Base-by-base conservation (phyloP, 1,284 basidiomycete genomes). In the Porodaedalea pini region DNA sequence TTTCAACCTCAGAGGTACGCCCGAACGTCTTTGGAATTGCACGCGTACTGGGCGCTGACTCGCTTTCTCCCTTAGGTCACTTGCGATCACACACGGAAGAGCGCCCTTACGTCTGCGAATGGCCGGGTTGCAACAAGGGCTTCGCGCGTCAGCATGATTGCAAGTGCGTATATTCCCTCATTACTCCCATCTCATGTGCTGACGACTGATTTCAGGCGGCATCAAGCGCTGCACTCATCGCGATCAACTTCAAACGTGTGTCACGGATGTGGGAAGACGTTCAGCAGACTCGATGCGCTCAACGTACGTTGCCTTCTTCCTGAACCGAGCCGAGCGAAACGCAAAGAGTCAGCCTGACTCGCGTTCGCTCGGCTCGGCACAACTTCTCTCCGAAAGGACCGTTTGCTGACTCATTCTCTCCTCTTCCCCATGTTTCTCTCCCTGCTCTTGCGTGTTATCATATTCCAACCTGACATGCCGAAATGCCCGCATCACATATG, bases 131-230 rank as follows among this genome's bases (percentile, higher is more conserved):
- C 71, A 90, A 89, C 66, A 97, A 97, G 69, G 87, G 92, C 23
- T 97, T 97, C 69, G 94, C 94, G 34, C 82, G 94, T 47, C 92
- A 94, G 70, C 94, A 97, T 71, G 94, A 98, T 71, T 96, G 94
- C 87, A 96, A 96, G 84, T 91, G 76, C 64, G 88, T 82, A 4
- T 47, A 41, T 36, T 58, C 36, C 50, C 59, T 41, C 43, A 19
- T 32, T 47, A 31, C 21, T 31, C 36, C 32, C 15, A 31, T 29
- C 21, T 32, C 7, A 49, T 37, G 19, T 62, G 65, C 61, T 55
- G 54, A 63, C 61, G 32, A 34, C 36, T 49, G 49, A 15, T 51
- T 32, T 56, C 47, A 90, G 88, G 68, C 85, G 90, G 40, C 93
- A 94, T 70, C 90, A 93, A 74, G 86, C 89, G 7, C 76, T 96